Percentiles rank a stretch among this genome's conserved stretches.
These are phyloP conservation scores for Miscanthus sacchariflorus DNA, from an alignment of 202 grass and related monocot species.

Conservation along the genomic window DNA sequence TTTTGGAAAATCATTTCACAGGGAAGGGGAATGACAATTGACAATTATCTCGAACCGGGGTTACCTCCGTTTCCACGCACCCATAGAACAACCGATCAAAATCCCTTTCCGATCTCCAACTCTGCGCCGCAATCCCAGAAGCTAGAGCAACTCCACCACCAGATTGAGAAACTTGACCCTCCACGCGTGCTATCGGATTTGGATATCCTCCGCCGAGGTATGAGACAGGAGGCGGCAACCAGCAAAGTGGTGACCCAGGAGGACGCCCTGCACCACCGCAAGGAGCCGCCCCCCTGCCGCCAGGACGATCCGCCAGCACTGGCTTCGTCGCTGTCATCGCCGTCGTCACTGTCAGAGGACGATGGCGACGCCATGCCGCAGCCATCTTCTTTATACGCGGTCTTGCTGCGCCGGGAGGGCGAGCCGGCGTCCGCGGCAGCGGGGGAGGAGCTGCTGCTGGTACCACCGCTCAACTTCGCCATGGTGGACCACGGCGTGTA, in stretches of 20 bases:
- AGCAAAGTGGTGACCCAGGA: constrained; percentile 22
- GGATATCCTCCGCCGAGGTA: constrained; percentile 17
- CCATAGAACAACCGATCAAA: not conserved
- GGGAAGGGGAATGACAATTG: too few relatives aligned
- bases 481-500: constrained; percentile 66
- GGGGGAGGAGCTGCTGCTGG: constrained; percentile 20
- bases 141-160: too few relatives aligned
- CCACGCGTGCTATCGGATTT: not conserved
- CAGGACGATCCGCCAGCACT: not conserved
- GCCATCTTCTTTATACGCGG: constrained; percentile 36
- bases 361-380: constrained; percentile 20
- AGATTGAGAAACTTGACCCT: too few relatives aligned
- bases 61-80: too few relatives aligned
- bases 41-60: too few relatives aligned
- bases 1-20: too few relatives aligned
- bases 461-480: too few relatives aligned
- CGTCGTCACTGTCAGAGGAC: not conserved
- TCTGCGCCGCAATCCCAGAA: not conserved
- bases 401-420: constrained; percentile 23
- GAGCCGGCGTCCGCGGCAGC: not conserved
- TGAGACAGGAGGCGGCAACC: constrained; percentile 45
- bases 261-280: not conserved
- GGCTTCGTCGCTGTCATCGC: not conserved
- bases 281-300: not conserved
- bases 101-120: not conserved